A percentile compares a stretch with the other conserved stretches of the same genome.
Conservation (phyloP, 2,329 filamentous ascomycete species). For the Colletotrichum sp. region DNA sequence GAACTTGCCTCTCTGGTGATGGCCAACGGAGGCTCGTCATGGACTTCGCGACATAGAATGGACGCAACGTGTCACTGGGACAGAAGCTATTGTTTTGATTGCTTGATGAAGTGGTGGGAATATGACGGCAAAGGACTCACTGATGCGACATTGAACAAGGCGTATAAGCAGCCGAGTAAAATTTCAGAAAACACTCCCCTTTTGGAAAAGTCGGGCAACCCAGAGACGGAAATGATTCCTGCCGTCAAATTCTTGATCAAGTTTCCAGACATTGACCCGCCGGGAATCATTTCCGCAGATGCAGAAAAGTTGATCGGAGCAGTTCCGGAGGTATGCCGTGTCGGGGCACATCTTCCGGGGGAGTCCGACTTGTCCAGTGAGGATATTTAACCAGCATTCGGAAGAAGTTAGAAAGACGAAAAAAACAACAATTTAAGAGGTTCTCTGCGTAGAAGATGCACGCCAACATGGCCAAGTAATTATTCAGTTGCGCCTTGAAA, state of each 20-base stretch:
- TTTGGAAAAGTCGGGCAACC: background rate
- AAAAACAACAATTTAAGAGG: too few relatives aligned
- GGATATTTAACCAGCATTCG: background rate
- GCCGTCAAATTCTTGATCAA: background rate
- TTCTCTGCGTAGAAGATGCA: too few relatives aligned
- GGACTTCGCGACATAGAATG: background rate
- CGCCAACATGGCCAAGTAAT: too few relatives aligned
- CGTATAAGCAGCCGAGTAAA: background rate
- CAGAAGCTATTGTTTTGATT: background rate
- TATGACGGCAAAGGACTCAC: too few relatives aligned
- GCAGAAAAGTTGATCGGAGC: background rate
- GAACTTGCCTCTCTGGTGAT: background rate
- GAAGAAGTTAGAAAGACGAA: background rate
- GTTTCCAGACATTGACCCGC: background rate
- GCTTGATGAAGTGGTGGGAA: background rate
- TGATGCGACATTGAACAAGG: accelerated
- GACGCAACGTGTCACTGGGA: background rate
- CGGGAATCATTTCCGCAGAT: background rate
- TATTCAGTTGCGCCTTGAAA: too few relatives aligned
- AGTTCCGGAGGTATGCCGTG: background rate
- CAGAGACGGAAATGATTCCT: background rate
- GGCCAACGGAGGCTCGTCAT: background rate
- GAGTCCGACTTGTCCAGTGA: background rate
- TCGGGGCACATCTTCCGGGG: background rate
- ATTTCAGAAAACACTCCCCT: background rate